phyloP scores from a whole-genome alignment of 2,329 filamentous ascomycete genomes.

The Cladophialophora yegresii region DNA sequence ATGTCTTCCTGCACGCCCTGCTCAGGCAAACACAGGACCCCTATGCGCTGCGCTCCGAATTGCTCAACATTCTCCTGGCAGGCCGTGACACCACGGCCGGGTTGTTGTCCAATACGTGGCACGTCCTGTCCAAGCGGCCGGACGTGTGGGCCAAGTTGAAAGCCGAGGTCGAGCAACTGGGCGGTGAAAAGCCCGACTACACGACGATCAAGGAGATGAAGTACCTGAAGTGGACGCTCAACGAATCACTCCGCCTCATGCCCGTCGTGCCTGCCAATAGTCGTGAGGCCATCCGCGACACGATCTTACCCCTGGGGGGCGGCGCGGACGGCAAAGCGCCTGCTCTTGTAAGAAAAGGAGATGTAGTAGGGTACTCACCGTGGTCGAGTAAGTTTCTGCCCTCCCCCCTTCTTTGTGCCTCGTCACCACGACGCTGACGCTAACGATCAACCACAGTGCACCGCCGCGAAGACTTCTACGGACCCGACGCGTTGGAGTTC shows the following conservation, averaged over 20 bases:
- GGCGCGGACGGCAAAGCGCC: conserved; percentile 51
- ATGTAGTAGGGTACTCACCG: conserved; percentile 48
- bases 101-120: conserved; percentile 42
- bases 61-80: conserved; percentile 45
- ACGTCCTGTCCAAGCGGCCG: conserved; percentile 39
- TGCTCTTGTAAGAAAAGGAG: conserved; percentile 52
- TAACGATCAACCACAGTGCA: conserved; percentile 33
- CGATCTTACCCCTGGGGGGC: conserved; percentile 53
- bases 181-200: conserved; percentile 33
- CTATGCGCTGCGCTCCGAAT: conserved; percentile 32
- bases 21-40: conserved; percentile 33
- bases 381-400: conserved; percentile 39
- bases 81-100: conserved; percentile 45
- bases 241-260: conserved; percentile 48
- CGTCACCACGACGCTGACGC: background rate
- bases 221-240: conserved; percentile 38
- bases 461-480: conserved; percentile 40
- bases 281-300: conserved; percentile 46
- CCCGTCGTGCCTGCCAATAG: conserved; percentile 46
- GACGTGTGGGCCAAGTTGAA: conserved; percentile 50
- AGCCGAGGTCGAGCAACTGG: conserved; percentile 36
- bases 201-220: conserved; percentile 36
- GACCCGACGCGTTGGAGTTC: conserved; percentile 40
- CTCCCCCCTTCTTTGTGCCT: background rate
- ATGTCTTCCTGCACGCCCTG: conserved; percentile 36